Base-by-base conservation (phyloP, 805 yeast genomes). In the Cyberlindnera xylosilytica region DNA sequence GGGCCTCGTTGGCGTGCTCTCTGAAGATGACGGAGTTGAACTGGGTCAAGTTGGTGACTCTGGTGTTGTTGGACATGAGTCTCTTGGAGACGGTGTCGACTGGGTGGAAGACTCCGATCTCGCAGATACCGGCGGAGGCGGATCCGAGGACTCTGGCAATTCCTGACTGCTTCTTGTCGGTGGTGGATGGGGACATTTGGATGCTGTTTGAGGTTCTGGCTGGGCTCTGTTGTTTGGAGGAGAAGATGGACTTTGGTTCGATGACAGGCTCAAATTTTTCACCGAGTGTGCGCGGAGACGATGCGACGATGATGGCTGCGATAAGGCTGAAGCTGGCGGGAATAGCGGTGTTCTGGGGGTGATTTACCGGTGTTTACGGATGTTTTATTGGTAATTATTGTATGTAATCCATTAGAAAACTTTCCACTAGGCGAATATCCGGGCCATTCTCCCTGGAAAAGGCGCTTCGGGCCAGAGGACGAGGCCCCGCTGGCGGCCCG, bases 11-110 rank as follows among this genome's bases (percentile, higher is more conserved):
- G 22, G 96, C 95, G 56, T 83, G 80, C 44, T 85, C 85, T 61
- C 82, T 80, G 75, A 93, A 93, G 47, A 93, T 84, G 42, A 93
- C 97, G 38, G 74, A 57, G 74, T 93, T 93, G 54, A 93, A 75
- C 64, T 87, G 86, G 27, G 78, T 47, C 12, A 75, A 57, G 30
- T 78, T 72, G 31, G 84, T 63, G 52, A 91, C 78, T 61, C 70
- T 81, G 39, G 87, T 78, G 53, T 78, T 81, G 69, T 86, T 86
- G 27, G 88, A 79, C 95, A 86, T 86, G 63, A 86, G 76, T 73
- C 99, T 84, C 73, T 93, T 93, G 53, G 99, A 89, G 61, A 89
- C 85, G 39, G 99, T 93, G 69, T 93, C 99, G 28, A 93, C 96
- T 17, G 99, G 99, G 68, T 93, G 99, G 80, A 93, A 93, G 31